phyloP scores from a whole-genome alignment of 106 monocot species.

The Triglochin maritima region DNA sequence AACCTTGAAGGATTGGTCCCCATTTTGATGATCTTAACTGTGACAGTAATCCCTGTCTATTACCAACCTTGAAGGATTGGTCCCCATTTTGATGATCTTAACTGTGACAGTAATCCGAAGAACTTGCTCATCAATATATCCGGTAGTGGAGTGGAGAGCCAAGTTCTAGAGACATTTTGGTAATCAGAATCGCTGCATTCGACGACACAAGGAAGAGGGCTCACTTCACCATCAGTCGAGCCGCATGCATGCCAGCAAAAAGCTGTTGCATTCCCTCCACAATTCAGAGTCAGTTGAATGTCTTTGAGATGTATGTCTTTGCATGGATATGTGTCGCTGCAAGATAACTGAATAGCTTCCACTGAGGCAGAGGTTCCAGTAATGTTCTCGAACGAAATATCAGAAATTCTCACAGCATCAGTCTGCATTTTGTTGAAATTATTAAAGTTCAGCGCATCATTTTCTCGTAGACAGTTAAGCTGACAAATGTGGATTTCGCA shows the following conservation, averaged over 20 bases:
- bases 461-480: no score
- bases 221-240: slow-evolving; percentile 25
- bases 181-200: neutral
- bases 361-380: slow-evolving; percentile 50
- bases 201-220: slow-evolving; percentile 44
- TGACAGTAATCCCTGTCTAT: no score
- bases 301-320: slow-evolving; percentile 42
- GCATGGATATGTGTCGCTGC: slow-evolving; percentile 55
- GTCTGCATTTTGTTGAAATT: slow-evolving; percentile 33
- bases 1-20: no score
- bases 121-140: neutral
- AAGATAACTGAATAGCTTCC: slow-evolving; percentile 44
- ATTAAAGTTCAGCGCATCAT: no score
- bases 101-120: no score
- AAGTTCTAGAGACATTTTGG: neutral
- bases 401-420: slow-evolving; percentile 42
- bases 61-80: no score
- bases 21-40: no score
- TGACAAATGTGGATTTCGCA: neutral
- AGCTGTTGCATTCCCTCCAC: slow-evolving; percentile 26
- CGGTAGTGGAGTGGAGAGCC: neutral
- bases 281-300: slow-evolving; percentile 31
- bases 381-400: slow-evolving; percentile 40
- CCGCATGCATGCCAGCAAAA: slow-evolving; percentile 58
- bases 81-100: no score